Percentiles rank a stretch among this genome's conserved stretches.
Conservation (phyloP, 306 rosid genomes). For the Astragalus membranaceus region DNA sequence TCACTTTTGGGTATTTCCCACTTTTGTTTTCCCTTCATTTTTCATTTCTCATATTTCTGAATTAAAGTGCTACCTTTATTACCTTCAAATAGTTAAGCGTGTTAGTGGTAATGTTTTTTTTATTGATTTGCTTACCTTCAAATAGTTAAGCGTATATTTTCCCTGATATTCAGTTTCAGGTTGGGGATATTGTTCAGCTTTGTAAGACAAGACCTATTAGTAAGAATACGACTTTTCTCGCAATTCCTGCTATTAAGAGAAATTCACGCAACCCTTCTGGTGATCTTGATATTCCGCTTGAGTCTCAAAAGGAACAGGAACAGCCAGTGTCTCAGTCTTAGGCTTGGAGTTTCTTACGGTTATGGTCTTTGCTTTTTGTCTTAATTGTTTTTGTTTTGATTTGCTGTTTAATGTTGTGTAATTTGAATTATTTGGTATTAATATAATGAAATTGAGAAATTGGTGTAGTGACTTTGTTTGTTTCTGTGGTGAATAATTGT, state of each 20-base stretch:
- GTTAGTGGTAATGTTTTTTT: too few species aligned
- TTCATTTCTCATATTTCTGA: too few species aligned
- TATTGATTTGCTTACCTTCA: too few species aligned
- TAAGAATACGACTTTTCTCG: conserved; percentile 77
- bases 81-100: too few species aligned
- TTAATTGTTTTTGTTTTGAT: background rate
- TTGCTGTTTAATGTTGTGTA: conserved; percentile 15
- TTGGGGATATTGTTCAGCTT: conserved; percentile 83
- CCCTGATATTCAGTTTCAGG: conserved; percentile 70
- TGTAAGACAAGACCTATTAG: conserved; percentile 73
- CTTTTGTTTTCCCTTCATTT: too few species aligned
- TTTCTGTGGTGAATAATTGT: too few species aligned
- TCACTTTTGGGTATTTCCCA: too few species aligned
- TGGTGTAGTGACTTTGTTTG: background rate
- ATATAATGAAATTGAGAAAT: conserved; percentile 1
- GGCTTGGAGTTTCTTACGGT: background rate
- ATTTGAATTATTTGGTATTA: background rate
- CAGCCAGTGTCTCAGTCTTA: background rate
- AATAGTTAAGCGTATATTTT: too few species aligned
- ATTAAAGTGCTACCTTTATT: too few species aligned
- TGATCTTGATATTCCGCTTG: conserved; percentile 63
- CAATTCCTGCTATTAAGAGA: conserved; percentile 43
- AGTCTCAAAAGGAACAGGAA: too few species aligned
- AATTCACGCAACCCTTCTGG: conserved; percentile 2
- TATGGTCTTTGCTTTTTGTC: background rate